Evolutionary conservation across 2,329 filamentous ascomycete genomes (phyloP).

Genomic region (Fusarium graminum): DNA sequence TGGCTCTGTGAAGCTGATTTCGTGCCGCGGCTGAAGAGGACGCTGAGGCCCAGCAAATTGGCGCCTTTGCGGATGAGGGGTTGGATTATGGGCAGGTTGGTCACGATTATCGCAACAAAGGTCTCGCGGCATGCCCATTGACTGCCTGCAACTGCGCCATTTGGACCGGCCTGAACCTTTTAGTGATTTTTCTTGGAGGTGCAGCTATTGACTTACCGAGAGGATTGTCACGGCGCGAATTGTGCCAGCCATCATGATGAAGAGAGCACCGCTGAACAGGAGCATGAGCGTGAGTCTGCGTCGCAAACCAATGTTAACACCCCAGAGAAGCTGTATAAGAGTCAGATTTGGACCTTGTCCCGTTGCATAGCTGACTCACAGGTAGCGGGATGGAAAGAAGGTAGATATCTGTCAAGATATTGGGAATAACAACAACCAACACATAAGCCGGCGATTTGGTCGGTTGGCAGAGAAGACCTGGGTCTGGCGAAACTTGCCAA

Average conservation of each 20-base stretch:
- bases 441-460: slow-evolving; percentile 44
- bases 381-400: slow-evolving; percentile 38
- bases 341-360: neutral
- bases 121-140: slow-evolving; percentile 56
- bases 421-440: slow-evolving; percentile 40
- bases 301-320: slow-evolving; percentile 42
- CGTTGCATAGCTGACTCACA: neutral
- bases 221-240: slow-evolving; percentile 41
- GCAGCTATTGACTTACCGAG: slow-evolving; percentile 8
- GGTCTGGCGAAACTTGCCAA: slow-evolving; percentile 63
- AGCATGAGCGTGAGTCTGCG: slow-evolving; percentile 43
- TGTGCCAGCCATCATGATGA: slow-evolving; percentile 44
- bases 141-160: slow-evolving; percentile 41
- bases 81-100: slow-evolving; percentile 50
- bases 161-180: slow-evolving; percentile 22
- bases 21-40: slow-evolving; percentile 34
- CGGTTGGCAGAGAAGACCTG: slow-evolving; percentile 33
- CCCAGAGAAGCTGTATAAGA: slow-evolving; percentile 36
- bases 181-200: no score
- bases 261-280: slow-evolving; percentile 39
- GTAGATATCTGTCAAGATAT: slow-evolving; percentile 40
- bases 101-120: slow-evolving; percentile 56
- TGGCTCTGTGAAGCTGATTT: slow-evolving; percentile 40
- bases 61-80: slow-evolving; percentile 40
- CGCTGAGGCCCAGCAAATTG: slow-evolving; percentile 39